Conservation (phyloP, 768 basidiomycete genomes). For the Trametes punicea region DNA sequence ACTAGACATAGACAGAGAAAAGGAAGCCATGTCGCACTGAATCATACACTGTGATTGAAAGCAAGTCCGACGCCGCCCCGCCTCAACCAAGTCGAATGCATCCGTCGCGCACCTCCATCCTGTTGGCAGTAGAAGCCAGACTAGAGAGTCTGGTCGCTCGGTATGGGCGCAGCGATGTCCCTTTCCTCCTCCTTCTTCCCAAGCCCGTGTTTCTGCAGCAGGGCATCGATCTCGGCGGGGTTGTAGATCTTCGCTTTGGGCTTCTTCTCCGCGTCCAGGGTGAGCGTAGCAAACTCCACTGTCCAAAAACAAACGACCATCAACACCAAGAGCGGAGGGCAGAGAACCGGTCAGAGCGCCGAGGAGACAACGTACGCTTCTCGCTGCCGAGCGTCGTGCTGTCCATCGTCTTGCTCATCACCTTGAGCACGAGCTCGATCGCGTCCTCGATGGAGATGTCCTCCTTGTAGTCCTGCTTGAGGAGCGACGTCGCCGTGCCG, state of each 20-base stretch:
- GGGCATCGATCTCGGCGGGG: constrained; percentile 82
- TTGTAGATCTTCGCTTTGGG: constrained; percentile 91
- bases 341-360: background rate
- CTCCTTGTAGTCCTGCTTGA: constrained; percentile 99
- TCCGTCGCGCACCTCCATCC: background rate
- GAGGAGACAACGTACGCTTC: constrained; percentile 62
- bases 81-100: background rate
- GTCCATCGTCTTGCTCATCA: constrained; percentile 99
- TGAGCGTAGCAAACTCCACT: constrained; percentile 98
- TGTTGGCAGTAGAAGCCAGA: background rate
- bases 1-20: background rate
- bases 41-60: constrained; percentile 14
- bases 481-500: constrained; percentile 88
- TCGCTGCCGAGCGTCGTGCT: constrained; percentile 95
- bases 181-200: constrained; percentile 85
- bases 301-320: background rate
- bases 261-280: constrained; percentile 71
- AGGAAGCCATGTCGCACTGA: constrained; percentile 12
- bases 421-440: constrained; percentile 84
- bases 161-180: constrained; percentile 58
- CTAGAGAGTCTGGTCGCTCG: constrained; percentile 5
- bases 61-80: constrained; percentile 9
- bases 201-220: constrained; percentile 74
- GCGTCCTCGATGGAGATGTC: constrained; percentile 89
- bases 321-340: background rate